Evolutionary conservation across 257 asterid species (phyloP), one percentile per base, ranked within the genome.

Genomic region (Nicotiana attenuata): DNA sequence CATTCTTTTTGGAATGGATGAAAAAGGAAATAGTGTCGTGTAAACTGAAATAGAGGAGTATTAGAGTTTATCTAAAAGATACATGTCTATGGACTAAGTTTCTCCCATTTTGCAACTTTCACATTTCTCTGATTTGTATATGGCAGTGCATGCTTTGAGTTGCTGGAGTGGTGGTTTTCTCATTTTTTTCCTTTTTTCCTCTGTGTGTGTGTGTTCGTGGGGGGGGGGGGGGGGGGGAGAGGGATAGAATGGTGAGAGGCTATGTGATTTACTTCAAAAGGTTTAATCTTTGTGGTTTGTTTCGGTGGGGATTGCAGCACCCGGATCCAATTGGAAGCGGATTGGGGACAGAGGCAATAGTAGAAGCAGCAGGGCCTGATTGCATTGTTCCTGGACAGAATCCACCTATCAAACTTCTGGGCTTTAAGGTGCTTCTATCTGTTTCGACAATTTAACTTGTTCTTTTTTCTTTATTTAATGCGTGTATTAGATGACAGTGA

Each of bases 291-390:
- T 26, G 11, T 53, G 76, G 3, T 29, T 63, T 55, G 20, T 65
- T 19, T 1, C 20, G 47, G 17, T 63, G 16, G 26, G 19, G 38
- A 29, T 33, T 38, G 76, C 87, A 86, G 91, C 86, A 88, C 71
- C 80, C 82, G 16, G 88, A 88, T 79, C 89, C 91, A 31, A 89
- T 94, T 45, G 97, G 98, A 38, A 84, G 88, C 78, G 96, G 97
- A 1, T 85, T 95, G 31, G 98, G 94, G 65, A 90, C 81, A 65
- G 97, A 86, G 86, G 98, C 98, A 45, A 80, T 95, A 26, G 88
- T 92, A 82, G 99, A 95, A 88, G 92, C 99, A 63, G 97, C 99
- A 2, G 99, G 98, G 3, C 97, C 97, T 5, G 98, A 95, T 81
- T 95, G 98, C 89, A 88, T 92, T 82, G 97, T 95, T 80, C 99